Evolutionary conservation across 148 eudicot genomes (phyloP).

Genomic region (Selenicereus undatus): DNA sequence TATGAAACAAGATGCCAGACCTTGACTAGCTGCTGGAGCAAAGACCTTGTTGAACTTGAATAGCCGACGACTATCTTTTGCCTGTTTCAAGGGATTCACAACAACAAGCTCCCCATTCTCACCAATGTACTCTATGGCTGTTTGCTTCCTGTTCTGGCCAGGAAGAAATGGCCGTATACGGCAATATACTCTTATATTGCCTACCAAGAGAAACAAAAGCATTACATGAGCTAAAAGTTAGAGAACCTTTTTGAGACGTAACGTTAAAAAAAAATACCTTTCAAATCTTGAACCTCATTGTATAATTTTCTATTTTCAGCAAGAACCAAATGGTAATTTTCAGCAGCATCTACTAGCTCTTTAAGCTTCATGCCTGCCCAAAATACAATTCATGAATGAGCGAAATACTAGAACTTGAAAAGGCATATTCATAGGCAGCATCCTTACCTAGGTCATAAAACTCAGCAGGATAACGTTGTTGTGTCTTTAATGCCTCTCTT

Average conservation of each 20-base stretch:
- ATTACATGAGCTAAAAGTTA: constrained; percentile 8
- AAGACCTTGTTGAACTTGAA: constrained; percentile 89
- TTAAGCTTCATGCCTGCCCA: constrained; percentile 60
- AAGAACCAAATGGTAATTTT: constrained; percentile 76
- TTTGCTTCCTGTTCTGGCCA: constrained; percentile 64
- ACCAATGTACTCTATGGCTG: constrained; percentile 79
- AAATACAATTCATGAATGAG: constrained; percentile 18
- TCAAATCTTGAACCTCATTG: constrained; percentile 95
- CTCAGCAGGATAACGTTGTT: constrained; percentile 49
- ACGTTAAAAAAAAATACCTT: constrained; percentile 47
- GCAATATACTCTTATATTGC: constrained; percentile 91
- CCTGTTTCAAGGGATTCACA: constrained; percentile 66
- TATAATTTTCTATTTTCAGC: constrained; percentile 81
- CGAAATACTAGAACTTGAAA: not conserved
- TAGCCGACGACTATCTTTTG: constrained; percentile 66
- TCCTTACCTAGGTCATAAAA: constrained; percentile 61
- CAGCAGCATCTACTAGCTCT: constrained; percentile 72
- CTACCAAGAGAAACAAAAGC: constrained; percentile 32
- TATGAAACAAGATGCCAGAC: constrained; percentile 28
- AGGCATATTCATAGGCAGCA: constrained; percentile 13
- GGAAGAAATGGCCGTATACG: constrained; percentile 89
- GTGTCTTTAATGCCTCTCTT: constrained; percentile 56
- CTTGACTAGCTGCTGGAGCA: constrained; percentile 81
- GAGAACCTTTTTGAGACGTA: constrained; percentile 8
- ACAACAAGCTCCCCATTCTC: constrained; percentile 86